phyloP scores from a whole-genome alignment of 306 rosid genomes.

The Ceratonia siliqua region DNA sequence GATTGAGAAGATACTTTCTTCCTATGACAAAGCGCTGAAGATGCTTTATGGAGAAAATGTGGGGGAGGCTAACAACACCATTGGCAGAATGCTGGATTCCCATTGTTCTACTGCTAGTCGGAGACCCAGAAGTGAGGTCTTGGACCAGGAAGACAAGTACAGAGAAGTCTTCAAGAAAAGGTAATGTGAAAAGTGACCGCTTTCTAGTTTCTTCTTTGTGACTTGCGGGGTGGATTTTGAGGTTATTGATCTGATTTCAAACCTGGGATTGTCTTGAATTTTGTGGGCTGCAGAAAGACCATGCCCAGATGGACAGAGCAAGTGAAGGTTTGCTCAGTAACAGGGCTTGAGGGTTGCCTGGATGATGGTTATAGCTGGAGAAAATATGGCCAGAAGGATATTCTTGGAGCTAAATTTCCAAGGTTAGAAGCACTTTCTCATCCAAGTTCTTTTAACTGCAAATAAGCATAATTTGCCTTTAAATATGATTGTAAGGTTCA shows the following conservation, averaged over 20 bases:
- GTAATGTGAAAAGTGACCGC: conserved; percentile 37
- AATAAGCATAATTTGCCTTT: not conserved
- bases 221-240: not conserved
- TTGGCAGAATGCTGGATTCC: conserved; percentile 30
- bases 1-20: conserved; percentile 53
- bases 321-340: conserved; percentile 52
- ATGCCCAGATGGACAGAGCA: conserved; percentile 55
- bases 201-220: not conserved
- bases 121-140: conserved; percentile 49
- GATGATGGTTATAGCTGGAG: conserved; percentile 88
- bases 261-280: not conserved
- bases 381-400: conserved; percentile 90
- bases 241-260: conserved; percentile 20
- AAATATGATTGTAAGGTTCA: not conserved
- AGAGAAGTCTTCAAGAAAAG: conserved; percentile 64
- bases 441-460: not conserved
- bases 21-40: conserved; percentile 60
- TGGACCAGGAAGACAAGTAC: conserved; percentile 47
- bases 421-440: conserved; percentile 47
- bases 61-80: conserved; percentile 31
- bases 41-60: conserved; percentile 32
- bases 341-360: conserved; percentile 49
- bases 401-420: conserved; percentile 78
- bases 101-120: conserved; percentile 43
- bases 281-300: conserved; percentile 56